Base-by-base conservation (phyloP, 164 flowering plant genomes). In the Kingdonia uniflora region DNA sequence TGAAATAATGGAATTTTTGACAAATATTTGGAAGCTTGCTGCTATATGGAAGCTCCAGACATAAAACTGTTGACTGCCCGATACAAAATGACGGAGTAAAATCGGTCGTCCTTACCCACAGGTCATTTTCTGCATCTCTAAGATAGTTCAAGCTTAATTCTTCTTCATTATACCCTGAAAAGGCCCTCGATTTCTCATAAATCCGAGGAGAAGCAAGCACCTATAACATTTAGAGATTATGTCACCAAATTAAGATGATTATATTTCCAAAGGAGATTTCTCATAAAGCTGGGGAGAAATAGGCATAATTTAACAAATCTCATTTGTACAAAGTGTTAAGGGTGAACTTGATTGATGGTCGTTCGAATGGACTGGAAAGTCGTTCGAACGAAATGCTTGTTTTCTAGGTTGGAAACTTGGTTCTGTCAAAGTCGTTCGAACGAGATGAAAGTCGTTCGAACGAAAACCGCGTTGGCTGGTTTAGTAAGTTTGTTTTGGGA, bases 21-120 rank as follows among this genome's bases (percentile, higher is more conserved):
- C 35, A 41, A n/a, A 89, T 71, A 58, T 78, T 56, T 22, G 86
- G 85, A 55, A n/a, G n/a, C n/a, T n/a, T n/a, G n/a, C n/a, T n/a
- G n/a, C n/a, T n/a, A n/a, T n/a, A n/a, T n/a, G n/a, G n/a, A n/a
- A 89, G 71, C 76, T 84, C 80, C 60, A 86, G 45, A 59, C 97
- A 89, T 42, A 86, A 13, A n/a, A 72, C 62, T 24, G 90, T 77
- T 22, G 95, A 89, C 42, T 84, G 94, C 2, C 97, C 97, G 45
- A 89, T 74, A n/a, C 61, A 59, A 52, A 49, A 59, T 1, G 59
- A 64, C 48, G 76, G 69, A 52, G 95, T 78, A 58, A 86, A 89
- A 71, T 89, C 97, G 35, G 70, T 69, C 23, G 76, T 53, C 52
- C 97, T 68, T 6, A 80, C 65, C 87, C 87, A 84, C 26, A 76